phyloP scores from a whole-genome alignment of 805 yeast species.

The Torulaspora delbrueckii region DNA sequence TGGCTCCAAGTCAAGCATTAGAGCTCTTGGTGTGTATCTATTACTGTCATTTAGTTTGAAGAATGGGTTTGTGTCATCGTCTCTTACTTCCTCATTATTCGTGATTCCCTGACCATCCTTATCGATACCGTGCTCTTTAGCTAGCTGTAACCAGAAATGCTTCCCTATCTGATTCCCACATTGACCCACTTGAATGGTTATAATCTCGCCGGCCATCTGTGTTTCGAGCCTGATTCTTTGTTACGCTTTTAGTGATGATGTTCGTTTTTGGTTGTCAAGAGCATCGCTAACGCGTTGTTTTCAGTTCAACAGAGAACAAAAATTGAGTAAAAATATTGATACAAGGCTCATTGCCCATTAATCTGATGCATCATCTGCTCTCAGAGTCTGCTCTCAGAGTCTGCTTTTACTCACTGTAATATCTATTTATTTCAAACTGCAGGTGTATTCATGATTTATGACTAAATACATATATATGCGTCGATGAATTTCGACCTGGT shows the following conservation, averaged over 20 bases:
- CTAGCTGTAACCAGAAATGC: slow-evolving; percentile 86
- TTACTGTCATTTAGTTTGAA: slow-evolving; percentile 71
- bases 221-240: background rate
- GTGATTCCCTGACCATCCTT: slow-evolving; percentile 33
- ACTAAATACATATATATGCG: slow-evolving; percentile 1
- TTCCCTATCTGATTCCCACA: slow-evolving; percentile 96
- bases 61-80: slow-evolving; percentile 79
- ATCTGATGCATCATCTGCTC: background rate
- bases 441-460: background rate
- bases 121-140: slow-evolving; percentile 77
- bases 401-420: background rate
- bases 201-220: slow-evolving; percentile 54
- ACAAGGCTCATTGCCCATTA: too few species aligned
- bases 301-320: background rate
- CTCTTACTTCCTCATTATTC: slow-evolving; percentile 30
- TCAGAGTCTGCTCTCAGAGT: background rate
- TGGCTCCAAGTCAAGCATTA: slow-evolving; percentile 86
- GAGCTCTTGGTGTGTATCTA: slow-evolving; percentile 82
- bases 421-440: too few species aligned
- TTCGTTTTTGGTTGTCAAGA: background rate
- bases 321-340: too few species aligned
- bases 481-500: background rate
- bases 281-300: background rate
- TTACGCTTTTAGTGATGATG: background rate
- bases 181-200: slow-evolving; percentile 71